These are phyloP conservation scores for Steccherinum ochraceum DNA, from an alignment of 768 basidiomycete genomes.

Conservation along the genomic window DNA sequence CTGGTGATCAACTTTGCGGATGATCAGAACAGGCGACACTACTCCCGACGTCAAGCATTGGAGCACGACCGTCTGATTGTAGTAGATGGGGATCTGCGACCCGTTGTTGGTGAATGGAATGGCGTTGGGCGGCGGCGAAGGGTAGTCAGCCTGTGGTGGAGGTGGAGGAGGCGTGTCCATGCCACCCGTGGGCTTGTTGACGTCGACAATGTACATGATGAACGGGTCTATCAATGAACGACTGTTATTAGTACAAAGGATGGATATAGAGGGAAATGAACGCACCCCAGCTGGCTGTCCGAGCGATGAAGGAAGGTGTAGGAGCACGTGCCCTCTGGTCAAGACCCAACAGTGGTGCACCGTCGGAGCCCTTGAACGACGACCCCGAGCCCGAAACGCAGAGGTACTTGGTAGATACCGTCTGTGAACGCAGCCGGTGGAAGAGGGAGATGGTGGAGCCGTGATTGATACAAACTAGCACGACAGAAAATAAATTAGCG, in stretches of 20 bases:
- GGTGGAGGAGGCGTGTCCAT: constrained; percentile 76
- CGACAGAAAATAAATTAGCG: constrained; percentile 6
- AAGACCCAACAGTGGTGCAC: constrained; percentile 76
- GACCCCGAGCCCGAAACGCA: constrained; percentile 92
- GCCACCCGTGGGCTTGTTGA: constrained; percentile 73
- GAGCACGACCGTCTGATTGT: constrained; percentile 93
- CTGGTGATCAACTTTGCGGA: constrained; percentile 89
- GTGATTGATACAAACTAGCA: constrained; percentile 86
- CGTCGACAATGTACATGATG: constrained; percentile 96
- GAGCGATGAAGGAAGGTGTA: constrained; percentile 82
- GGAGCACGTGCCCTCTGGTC: constrained; percentile 64
- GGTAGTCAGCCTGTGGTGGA: constrained; percentile 83
- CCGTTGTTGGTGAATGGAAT: constrained; percentile 81
- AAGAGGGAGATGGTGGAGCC: constrained; percentile 93
- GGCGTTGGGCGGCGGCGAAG: constrained; percentile 86
- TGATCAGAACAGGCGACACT: constrained; percentile 87
- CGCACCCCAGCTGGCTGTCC: constrained; percentile 86
- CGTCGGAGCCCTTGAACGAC: constrained; percentile 91
- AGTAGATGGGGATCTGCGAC: constrained; percentile 86
- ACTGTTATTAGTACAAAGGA: constrained; percentile 9
- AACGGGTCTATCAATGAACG: constrained; percentile 60
- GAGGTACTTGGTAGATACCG: constrained; percentile 92
- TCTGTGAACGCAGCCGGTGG: constrained; percentile 93
- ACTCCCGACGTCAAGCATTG: constrained; percentile 94
- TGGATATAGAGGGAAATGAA: constrained; percentile 10